phyloP scores from a whole-genome alignment of 2,329 filamentous ascomycete genomes.

The Epichloe amarillans region DNA sequence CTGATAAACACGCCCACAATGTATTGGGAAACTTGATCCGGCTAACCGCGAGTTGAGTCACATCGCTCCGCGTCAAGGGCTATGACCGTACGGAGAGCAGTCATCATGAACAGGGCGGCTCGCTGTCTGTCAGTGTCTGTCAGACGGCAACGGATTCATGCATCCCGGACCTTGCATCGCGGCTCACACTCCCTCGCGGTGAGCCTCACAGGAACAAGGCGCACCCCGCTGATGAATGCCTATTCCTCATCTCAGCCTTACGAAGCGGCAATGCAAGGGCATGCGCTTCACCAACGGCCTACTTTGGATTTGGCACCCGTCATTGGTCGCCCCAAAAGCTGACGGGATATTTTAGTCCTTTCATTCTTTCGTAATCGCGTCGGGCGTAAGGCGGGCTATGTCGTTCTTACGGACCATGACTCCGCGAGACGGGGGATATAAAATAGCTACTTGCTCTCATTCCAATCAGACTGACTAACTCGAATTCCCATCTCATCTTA shows the following conservation, averaged over 20 bases:
- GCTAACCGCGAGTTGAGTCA: too few species aligned
- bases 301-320: background rate
- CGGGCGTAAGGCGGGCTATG: background rate
- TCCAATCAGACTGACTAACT: background rate
- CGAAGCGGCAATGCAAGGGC: background rate
- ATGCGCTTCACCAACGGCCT: background rate
- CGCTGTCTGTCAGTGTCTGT: too few species aligned
- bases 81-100: too few species aligned
- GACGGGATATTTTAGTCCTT: background rate
- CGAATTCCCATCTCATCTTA: background rate
- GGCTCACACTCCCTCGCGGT: background rate
- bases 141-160: too few species aligned
- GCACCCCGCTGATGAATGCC: background rate
- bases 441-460: background rate
- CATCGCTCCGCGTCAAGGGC: too few species aligned
- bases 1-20: too few species aligned
- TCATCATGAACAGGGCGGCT: too few species aligned
- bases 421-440: background rate
- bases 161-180: background rate
- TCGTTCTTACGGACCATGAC: background rate
- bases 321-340: background rate
- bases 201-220: background rate
- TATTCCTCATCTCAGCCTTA: background rate
- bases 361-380: background rate
- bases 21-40: too few species aligned